Base-by-base conservation (phyloP, 305 asterid species). In the Fraxinus platypoda region DNA sequence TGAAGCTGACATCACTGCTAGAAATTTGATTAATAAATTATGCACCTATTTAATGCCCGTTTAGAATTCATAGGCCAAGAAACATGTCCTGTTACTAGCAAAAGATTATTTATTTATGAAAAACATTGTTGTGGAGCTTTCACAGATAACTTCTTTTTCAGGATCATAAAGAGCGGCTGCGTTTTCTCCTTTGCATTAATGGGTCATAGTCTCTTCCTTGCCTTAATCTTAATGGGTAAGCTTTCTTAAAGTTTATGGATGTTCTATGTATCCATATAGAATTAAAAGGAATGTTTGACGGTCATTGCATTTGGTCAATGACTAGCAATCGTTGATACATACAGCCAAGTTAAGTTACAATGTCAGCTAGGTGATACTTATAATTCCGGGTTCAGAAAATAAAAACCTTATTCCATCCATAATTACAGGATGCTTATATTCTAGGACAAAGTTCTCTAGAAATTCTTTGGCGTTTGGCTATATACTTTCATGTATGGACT, bases 101-200 rank as follows among this genome's bases (percentile, higher is more conserved):
- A 25, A 25, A 64, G 73, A 64, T 64, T 41, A 37, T 34, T 34
- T 62, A 64, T 21, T 64, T 64, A 64, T 64, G 13, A 9, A 59
- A 64, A 23, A 25, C 73, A 74, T 64, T 68, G 41, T 57, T 83
- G 19, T 78, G 81, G 75, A 82, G 78, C 85, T 89, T 78, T 84
- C 70, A 70, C 83, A 64, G 3, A 41, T 82, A 30, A 17, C 52
- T 64, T 86, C 46, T 77, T 54, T 87, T 78, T 83, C 94, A 94
- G 96, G 88, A 88, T 83, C 98, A 93, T 87, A 90, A 90, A 81
- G 92, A 87, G 82, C 90, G 96, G 80, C 89, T 93, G 54, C 83
- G 8, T 85, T 34, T 82, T 86, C 84, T 94, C 98, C 35, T 78
- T 91, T 82, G 82, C 87, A 82, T 83, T 90, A 82, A 83, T 91